Base-by-base conservation (phyloP, 176 grass and related monocot species). In the Eleusine coracana region DNA sequence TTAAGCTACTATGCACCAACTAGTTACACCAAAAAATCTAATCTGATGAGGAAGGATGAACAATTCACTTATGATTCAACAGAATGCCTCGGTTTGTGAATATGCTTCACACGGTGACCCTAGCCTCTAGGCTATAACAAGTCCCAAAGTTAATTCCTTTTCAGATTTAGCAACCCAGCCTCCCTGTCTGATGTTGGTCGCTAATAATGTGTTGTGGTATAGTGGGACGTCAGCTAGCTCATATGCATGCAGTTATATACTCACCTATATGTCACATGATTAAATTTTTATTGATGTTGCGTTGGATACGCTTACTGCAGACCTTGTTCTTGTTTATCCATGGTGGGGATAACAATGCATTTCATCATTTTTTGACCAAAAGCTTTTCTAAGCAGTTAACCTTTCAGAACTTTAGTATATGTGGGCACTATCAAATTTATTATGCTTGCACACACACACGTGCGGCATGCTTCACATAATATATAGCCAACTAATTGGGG, bases 221-320 rank as follows among this genome's bases (percentile, higher is more conserved):
- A 34, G 31, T 34, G 31, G 2, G 28, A 31, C n/a, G 73, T 68
- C 49, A 85, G 41, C 74, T 77, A 85, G 29, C 74, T 77, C 20
- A 60, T 36, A 77, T 56, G 56, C 38, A 72, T 36, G 17, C 16
- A 46, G 52, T 13, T 55, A 20, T 65, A 51, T n/a, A 21, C 7
- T 63, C 8, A 55, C 15, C 0, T 20, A 55, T 55, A 55, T 8
- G 55, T 60, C 21, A 11, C 70, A 49, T 51, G 44, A 38, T 74
- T 65, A 17, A 7, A 38, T 46, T 38, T 46, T 38, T 54, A 60
- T 37, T 23, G 23, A 21, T 62, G 16, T 4, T 38, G 8, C 8
- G 41, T 71, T 18, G 50, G 66, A 71, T 63, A 51, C 52, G 28
- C 34, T 63, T 12, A 31, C 45, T 34, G 28, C 65, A 34, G 38